Base-by-base conservation (phyloP, 1,284 basidiomycete species). In the Volvariella volvacea region DNA sequence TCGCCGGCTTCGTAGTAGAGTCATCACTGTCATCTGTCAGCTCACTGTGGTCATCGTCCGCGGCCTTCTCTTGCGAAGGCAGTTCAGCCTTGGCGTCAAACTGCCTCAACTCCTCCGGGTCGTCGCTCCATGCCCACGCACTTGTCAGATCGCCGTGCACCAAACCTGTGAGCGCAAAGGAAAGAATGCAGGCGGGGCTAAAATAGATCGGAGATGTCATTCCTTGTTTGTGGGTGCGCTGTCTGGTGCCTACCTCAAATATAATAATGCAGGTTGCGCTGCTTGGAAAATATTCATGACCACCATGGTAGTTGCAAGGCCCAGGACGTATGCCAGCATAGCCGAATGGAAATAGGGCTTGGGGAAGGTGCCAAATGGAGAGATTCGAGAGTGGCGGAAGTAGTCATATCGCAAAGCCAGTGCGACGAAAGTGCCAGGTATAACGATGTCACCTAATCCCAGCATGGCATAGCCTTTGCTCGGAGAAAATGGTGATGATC, bases 231-330 rank as follows among this genome's bases (percentile, higher is more conserved):
- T 36, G 22, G 4, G 4, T 16, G 10, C 9, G 34, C 17, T n/a
- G 15, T 39, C 25, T 28, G 25, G 25, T 12, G 25, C 80, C 61
- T 54, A 89, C 88, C 86, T 82, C 52, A 99, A 75, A 62, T 98
- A 99, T 30, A 99, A 70, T 47, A 99, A 66, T 1, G 95, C 95
- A 2, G 95, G 95, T 57, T 99, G 95, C 0, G 91, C 92, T 12
- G 74, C 76, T 39, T 74, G 71, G 57, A 84, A 87, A 36, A 71
- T 59, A 60, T 95, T 88, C 93, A 98, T 94, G 14, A 95, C 89
- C 0, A 61, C 61, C 79, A 98, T 92, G 2, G 95, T 96, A 8
- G 73, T 77, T 4, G 68, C 63, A 19, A 97, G 74, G 0, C 93
- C 95, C 17, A 69, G 48, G n/a, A 88, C 65, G 64, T 98, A 99